These are phyloP conservation scores for Fraxinus xanthoxyloides DNA, from an alignment of 305 asterid species.

Conservation along the genomic window DNA sequence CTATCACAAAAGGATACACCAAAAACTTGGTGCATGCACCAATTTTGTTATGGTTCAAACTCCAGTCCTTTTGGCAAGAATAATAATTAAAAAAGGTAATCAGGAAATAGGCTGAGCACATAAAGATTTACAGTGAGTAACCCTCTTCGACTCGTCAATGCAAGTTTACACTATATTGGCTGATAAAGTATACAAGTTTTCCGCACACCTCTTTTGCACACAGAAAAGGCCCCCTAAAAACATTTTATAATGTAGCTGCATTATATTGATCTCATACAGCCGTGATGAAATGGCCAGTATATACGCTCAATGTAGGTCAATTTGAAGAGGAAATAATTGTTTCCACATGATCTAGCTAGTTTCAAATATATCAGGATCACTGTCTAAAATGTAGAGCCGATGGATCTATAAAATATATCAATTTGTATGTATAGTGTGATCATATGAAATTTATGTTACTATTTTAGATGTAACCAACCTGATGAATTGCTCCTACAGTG, in stretches of 20 bases:
- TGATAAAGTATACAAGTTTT: background rate
- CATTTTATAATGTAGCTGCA: background rate
- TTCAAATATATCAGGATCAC: background rate
- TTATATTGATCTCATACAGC: background rate
- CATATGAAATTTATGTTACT: background rate
- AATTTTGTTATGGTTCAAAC: no score
- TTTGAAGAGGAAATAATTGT: background rate
- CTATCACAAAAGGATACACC: no score
- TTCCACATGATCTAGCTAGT: background rate
- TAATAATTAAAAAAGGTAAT: no score
- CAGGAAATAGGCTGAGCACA: no score
- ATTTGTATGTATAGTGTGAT: background rate
- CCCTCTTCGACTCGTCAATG: background rate
- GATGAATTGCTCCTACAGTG: background rate
- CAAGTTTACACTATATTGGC: background rate
- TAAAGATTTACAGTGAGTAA: no score
- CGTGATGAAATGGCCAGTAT: background rate
- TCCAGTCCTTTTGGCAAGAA: no score
- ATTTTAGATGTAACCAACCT: background rate
- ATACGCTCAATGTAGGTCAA: background rate
- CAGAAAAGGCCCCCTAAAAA: background rate
- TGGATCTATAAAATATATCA: background rate
- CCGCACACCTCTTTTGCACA: background rate
- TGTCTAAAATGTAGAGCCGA: background rate
- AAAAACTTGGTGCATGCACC: no score